A percentile compares a stretch with the other conserved stretches of the same genome.
Conservation (phyloP, 2,329 filamentous ascomycete species). For the Penicillium rolfsii region DNA sequence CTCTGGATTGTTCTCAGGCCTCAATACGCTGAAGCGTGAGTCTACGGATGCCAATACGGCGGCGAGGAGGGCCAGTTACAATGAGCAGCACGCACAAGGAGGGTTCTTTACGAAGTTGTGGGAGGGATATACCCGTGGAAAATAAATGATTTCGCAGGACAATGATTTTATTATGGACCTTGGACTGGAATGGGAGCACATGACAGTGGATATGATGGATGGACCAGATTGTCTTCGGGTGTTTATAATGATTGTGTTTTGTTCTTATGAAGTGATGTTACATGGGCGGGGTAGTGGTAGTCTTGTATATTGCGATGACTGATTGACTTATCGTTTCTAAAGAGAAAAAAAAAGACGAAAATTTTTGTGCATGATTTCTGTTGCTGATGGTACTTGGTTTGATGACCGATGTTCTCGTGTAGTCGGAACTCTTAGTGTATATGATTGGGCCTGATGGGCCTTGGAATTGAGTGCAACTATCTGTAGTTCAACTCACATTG, state of each 20-base stretch:
- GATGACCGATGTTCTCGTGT: no score
- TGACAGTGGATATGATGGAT: neutral
- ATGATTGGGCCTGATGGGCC: no score
- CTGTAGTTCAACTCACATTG: no score
- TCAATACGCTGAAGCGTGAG: conserved; percentile 52
- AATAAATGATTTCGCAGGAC: neutral
- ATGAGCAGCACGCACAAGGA: conserved; percentile 46
- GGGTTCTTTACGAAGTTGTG: conserved; percentile 48
- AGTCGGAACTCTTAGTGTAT: no score
- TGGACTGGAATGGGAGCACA: neutral
- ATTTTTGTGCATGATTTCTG: neutral
- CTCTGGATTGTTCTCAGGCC: conserved; percentile 36
- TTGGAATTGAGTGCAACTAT: no score
- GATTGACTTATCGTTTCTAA: neutral
- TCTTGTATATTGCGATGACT: neutral
- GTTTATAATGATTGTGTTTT: neutral
- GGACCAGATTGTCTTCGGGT: neutral
- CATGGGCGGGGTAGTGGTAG: neutral
- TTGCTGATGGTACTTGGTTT: neutral
- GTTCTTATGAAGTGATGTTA: neutral
- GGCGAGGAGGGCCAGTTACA: conserved; percentile 48
- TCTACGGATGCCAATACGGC: conserved; percentile 40
- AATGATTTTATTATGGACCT: no score
- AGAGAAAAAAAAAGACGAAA: neutral
- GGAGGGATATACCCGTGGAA: conserved; percentile 45